phyloP scores from a whole-genome alignment of 176 grass and related monocot genomes.

The Phragmites australis region DNA sequence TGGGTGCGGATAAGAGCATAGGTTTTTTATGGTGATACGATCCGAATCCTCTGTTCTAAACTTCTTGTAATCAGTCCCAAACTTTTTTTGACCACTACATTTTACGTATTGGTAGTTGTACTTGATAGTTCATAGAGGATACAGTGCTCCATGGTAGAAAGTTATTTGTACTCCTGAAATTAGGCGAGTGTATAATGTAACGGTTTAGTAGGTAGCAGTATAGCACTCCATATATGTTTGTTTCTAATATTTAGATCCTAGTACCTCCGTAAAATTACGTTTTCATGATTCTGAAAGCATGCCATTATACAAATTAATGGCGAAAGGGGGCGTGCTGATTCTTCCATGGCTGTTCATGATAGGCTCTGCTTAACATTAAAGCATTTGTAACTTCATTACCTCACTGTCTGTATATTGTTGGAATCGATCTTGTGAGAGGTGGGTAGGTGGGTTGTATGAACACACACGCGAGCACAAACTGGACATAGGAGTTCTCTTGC shows the following conservation, averaged over 20 bases:
- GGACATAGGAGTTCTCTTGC: too few relatives aligned
- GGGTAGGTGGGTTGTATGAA: too few relatives aligned
- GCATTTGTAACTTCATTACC: neutral
- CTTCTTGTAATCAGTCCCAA: neutral
- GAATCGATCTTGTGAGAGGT: too few relatives aligned
- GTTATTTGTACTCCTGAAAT: neutral
- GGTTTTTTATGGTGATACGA: neutral
- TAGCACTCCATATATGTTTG: neutral
- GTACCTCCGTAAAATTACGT: neutral
- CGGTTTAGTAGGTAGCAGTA: neutral
- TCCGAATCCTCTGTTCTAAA: neutral
- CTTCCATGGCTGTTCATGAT: neutral
- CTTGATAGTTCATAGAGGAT: neutral
- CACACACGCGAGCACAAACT: too few relatives aligned
- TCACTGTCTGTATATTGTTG: neutral
- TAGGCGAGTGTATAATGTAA: neutral
- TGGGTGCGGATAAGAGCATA: neutral
- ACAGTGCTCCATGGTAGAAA: neutral
- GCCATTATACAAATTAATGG: neutral
- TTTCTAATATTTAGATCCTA: slow-evolving; percentile 12
- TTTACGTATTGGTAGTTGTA: neutral
- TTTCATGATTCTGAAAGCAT: neutral
- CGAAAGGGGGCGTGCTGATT: neutral
- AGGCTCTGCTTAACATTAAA: neutral
- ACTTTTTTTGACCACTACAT: neutral